Evolutionary conservation across 768 basidiomycete genomes (phyloP).

Genomic region (Lyophyllum atratum): DNA sequence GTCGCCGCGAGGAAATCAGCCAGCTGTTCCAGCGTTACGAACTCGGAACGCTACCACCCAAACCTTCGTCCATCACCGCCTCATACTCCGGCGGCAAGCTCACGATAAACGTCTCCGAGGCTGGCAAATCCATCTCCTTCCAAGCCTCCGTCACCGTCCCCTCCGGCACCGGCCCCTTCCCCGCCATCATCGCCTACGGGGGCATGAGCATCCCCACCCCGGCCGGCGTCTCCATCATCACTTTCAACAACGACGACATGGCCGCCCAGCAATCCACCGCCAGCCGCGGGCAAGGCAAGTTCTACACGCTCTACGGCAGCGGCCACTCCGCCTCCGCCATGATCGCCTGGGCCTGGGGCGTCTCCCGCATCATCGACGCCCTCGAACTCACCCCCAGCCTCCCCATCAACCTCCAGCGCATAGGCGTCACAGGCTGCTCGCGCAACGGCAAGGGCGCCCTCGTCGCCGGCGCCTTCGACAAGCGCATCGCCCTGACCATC

Average conservation of each 20-base stretch:
- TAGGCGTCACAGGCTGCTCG: slow-evolving; percentile 62
- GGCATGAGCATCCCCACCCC: slow-evolving; percentile 42
- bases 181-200: slow-evolving; percentile 54
- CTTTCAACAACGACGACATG: slow-evolving; percentile 55
- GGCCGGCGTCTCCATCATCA: slow-evolving; percentile 44
- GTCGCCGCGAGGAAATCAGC: slow-evolving; percentile 49
- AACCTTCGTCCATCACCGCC: slow-evolving; percentile 46
- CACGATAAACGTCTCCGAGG: slow-evolving; percentile 48
- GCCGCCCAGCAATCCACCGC: slow-evolving; percentile 44
- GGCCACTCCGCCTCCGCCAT: slow-evolving; percentile 50
- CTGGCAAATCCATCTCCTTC: slow-evolving; percentile 51
- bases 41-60: slow-evolving; percentile 49
- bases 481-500: slow-evolving; percentile 59
- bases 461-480: slow-evolving; percentile 59
- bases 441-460: slow-evolving; percentile 64
- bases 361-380: slow-evolving; percentile 61
- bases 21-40: slow-evolving; percentile 55
- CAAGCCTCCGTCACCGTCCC: slow-evolving; percentile 46
- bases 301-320: slow-evolving; percentile 57
- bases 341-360: slow-evolving; percentile 67
- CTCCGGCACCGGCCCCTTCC: slow-evolving; percentile 47
- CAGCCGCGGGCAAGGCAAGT: slow-evolving; percentile 56
- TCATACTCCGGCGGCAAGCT: slow-evolving; percentile 46
- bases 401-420: slow-evolving; percentile 47
- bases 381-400: slow-evolving; percentile 49